Evolutionary conservation across 805 yeast species (phyloP), one percentile per base, ranked within the genome.

Genomic region (Saccharomycopsis sp.): DNA sequence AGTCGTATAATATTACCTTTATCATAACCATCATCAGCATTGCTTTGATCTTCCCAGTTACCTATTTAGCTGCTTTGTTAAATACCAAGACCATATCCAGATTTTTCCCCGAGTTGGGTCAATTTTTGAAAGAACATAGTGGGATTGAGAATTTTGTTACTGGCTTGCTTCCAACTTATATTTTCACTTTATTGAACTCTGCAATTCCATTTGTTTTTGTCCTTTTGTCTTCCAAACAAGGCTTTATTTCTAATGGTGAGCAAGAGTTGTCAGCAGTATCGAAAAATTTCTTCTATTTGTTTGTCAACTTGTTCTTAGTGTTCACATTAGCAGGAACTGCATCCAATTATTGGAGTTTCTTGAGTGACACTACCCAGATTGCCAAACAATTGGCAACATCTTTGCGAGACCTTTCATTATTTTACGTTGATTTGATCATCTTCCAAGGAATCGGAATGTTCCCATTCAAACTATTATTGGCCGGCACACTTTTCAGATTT

Each of bases 251-350:
- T 4, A 80, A 82, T 52, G 88, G 95, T 30, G 97, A 92, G 50
- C 95, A 84, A 50, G 97, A 92, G 57, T 62, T 87, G 13, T 81
- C 95, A 0, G 75, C 87, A 18, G 94, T 89, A 2, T 77, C 92
- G 20, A 89, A 89, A 61, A 92, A 92, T 64, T 89, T 88, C 62
- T 88, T 92, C 57, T 92, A 87, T 60, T 82, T 88, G 27, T 92
- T 92, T 62, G 94, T 89, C 49, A 89, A 89, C 59, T 68, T 92
- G 71, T 92, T 89, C 56, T 66, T 89, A 55, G 95, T 89, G 20
- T 92, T 92, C 64, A 89, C 97, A 1, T 71, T 88, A 53, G 94
- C 94, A 5, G 95, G 96, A 48, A 85, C 96, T 1, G 89, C 92
- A 1, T 77, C 92, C 4, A 76, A 77, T 50, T 75, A 76, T 49